Percentiles rank a stretch among this genome's conserved stretches.
Evolutionary conservation across 148 eudicot genomes (phyloP).

Genomic region (Amaranthus palmeri): DNA sequence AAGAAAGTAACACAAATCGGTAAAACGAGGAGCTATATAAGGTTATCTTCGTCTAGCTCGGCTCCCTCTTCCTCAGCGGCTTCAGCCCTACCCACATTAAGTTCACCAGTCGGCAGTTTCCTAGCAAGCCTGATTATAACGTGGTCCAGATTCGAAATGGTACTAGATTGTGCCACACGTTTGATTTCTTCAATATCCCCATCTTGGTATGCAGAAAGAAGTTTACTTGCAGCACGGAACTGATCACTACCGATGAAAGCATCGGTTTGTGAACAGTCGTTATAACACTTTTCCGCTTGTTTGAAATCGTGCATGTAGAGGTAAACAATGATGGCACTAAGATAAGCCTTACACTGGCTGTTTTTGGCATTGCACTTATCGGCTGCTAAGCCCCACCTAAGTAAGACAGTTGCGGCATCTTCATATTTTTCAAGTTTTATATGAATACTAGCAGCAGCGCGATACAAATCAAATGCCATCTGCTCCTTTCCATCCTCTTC

Average conservation of each 20-base stretch:
- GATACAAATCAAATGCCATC: slow-evolving; percentile 83
- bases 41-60: slow-evolving; percentile 73
- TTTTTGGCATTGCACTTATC: slow-evolving; percentile 76
- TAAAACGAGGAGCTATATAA: slow-evolving; percentile 32
- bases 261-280: slow-evolving; percentile 80
- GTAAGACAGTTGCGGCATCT: slow-evolving; percentile 69
- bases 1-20: too few species aligned
- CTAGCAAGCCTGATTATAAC: slow-evolving; percentile 74
- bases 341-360: slow-evolving; percentile 95
- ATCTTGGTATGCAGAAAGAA: slow-evolving; percentile 66
- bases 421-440: slow-evolving; percentile 73
- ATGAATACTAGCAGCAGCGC: slow-evolving; percentile 59
- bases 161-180: slow-evolving; percentile 53
- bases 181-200: slow-evolving; percentile 75
- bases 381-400: slow-evolving; percentile 76
- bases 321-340: slow-evolving; percentile 82
- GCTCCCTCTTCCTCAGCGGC: slow-evolving; percentile 38
- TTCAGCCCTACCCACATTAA: slow-evolving; percentile 34
- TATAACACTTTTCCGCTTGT: slow-evolving; percentile 81
- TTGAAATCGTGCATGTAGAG: slow-evolving; percentile 71
- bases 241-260: slow-evolving; percentile 77
- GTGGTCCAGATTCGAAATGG: slow-evolving; percentile 61
- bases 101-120: slow-evolving; percentile 79
- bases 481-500: slow-evolving; percentile 91
- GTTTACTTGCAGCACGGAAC: slow-evolving; percentile 57